These are phyloP conservation scores for Lentinus tigrinus DNA, from an alignment of 768 basidiomycete species.

Conservation along the genomic window DNA sequence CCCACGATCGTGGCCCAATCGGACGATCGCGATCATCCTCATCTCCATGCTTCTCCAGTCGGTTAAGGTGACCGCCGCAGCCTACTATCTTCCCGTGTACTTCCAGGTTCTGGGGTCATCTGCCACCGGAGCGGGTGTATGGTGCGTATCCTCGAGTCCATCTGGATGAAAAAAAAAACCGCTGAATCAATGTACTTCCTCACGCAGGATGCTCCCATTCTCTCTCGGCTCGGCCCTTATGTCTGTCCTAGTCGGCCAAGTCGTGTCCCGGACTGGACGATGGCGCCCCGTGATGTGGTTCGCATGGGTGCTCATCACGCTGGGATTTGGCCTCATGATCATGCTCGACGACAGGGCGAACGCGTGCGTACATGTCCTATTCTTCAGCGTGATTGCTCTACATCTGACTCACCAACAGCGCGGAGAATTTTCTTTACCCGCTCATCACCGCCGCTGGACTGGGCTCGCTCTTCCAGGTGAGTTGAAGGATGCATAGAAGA, in stretches of 20 bases:
- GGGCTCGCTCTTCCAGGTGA: constrained; percentile 60
- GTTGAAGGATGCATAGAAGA: background rate
- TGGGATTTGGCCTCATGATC: constrained; percentile 74
- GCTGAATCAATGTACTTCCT: too few species aligned
- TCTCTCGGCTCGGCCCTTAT: constrained; percentile 57
- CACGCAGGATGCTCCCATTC: constrained; percentile 74
- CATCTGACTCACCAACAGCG: too few species aligned
- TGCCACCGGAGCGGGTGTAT: constrained; percentile 65
- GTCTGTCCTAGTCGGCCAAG: constrained; percentile 54
- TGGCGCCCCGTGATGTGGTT: constrained; percentile 65
- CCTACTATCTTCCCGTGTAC: constrained; percentile 72
- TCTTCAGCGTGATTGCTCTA: too few species aligned
- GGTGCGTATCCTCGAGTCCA: too few species aligned
- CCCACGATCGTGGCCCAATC: constrained; percentile 20
- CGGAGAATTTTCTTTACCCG: constrained; percentile 42
- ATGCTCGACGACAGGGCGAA: constrained; percentile 58
- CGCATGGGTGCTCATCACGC: constrained; percentile 49
- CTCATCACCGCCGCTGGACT: constrained; percentile 64
- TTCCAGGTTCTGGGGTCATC: constrained; percentile 76
- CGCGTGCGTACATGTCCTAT: constrained; percentile 30
- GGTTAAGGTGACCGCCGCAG: constrained; percentile 55
- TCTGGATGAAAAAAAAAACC: too few species aligned
- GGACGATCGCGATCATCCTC: constrained; percentile 52
- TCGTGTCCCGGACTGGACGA: constrained; percentile 53
- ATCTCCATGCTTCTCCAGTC: constrained; percentile 61